Percentiles rank a stretch among this genome's conserved stretches.
Evolutionary conservation across 2,329 filamentous ascomycete species (phyloP).

Genomic region (Fusarium sp.): DNA sequence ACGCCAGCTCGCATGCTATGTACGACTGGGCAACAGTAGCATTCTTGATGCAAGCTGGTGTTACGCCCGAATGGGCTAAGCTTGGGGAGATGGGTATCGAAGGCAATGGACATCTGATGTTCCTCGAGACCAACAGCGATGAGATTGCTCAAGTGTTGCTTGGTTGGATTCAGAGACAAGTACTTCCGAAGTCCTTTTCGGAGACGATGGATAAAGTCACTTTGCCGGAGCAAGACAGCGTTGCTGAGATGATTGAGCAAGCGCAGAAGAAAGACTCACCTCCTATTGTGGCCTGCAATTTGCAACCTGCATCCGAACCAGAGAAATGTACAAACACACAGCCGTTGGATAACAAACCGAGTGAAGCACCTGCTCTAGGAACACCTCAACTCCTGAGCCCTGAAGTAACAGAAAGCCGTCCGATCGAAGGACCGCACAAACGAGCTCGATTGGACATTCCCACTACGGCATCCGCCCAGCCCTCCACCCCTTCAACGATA

Average conservation of each 20-base stretch:
- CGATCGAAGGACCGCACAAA: background rate
- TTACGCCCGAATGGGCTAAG: slow-evolving; percentile 56
- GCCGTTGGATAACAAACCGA: background rate
- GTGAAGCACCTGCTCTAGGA: background rate
- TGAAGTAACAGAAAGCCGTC: background rate
- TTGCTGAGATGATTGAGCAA: background rate
- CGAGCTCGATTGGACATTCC: slow-evolving; percentile 7
- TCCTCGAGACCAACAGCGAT: slow-evolving; percentile 64
- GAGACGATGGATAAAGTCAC: background rate
- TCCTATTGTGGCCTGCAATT: background rate
- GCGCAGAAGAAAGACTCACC: background rate
- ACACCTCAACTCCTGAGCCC: slow-evolving; percentile 6
- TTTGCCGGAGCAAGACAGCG: background rate
- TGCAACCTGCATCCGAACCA: background rate
- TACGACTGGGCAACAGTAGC: slow-evolving; percentile 66
- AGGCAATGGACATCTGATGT: slow-evolving; percentile 68
- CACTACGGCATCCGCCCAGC: background rate
- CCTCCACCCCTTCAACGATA: background rate
- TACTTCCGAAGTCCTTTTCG: background rate
- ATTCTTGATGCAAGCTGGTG: slow-evolving; percentile 65
- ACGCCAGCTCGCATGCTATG: slow-evolving; percentile 63
- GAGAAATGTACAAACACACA: background rate
- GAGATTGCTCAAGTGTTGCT: slow-evolving; percentile 54
- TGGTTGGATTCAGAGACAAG: slow-evolving; percentile 50
- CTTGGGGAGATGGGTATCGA: slow-evolving; percentile 57